phyloP scores from a whole-genome alignment of 106 monocot genomes.

The Acorus calamus region DNA sequence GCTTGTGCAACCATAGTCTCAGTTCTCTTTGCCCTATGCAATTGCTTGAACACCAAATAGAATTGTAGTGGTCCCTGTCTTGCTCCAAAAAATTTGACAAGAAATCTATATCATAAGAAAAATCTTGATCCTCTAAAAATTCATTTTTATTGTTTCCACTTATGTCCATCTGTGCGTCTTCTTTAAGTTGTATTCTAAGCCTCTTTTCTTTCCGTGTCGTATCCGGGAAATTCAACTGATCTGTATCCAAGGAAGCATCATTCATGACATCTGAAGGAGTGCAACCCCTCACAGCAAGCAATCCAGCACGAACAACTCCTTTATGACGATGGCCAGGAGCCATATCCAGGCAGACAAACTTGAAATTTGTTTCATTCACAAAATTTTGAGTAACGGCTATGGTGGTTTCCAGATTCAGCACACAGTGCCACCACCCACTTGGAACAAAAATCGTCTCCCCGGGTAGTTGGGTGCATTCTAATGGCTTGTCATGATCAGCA shows the following conservation, averaged over 20 bases:
- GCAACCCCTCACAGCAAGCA: slow-evolving; percentile 52
- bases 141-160: slow-evolving; percentile 8
- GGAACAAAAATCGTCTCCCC: slow-evolving; percentile 99
- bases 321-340: slow-evolving; percentile 88
- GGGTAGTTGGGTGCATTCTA: slow-evolving; percentile 75
- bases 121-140: slow-evolving; percentile 13
- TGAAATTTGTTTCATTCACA: slow-evolving; percentile 73
- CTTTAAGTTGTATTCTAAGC: slow-evolving; percentile 16
- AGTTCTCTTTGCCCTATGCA: slow-evolving; percentile 87
- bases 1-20: slow-evolving; percentile 77
- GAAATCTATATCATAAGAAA: slow-evolving; percentile 76
- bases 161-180: slow-evolving; percentile 1
- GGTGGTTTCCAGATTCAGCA: slow-evolving; percentile 88
- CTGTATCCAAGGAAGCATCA: slow-evolving; percentile 2
- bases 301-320: slow-evolving; percentile 90
- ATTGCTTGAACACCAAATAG: slow-evolving; percentile 75
- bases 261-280: slow-evolving; percentile 10
- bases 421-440: slow-evolving; percentile 99
- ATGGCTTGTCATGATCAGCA: slow-evolving; percentile 73
- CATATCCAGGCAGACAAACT: slow-evolving; percentile 86
- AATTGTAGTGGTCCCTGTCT: slow-evolving; percentile 73
- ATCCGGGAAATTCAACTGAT: slow-evolving; percentile 32
- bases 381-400: slow-evolving; percentile 96
- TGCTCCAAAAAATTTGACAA: slow-evolving; percentile 66
- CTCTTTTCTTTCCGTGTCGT: slow-evolving; percentile 50